Evolutionary conservation across 2,329 filamentous ascomycete genomes (phyloP).

Genomic region (Neurospora sp.): DNA sequence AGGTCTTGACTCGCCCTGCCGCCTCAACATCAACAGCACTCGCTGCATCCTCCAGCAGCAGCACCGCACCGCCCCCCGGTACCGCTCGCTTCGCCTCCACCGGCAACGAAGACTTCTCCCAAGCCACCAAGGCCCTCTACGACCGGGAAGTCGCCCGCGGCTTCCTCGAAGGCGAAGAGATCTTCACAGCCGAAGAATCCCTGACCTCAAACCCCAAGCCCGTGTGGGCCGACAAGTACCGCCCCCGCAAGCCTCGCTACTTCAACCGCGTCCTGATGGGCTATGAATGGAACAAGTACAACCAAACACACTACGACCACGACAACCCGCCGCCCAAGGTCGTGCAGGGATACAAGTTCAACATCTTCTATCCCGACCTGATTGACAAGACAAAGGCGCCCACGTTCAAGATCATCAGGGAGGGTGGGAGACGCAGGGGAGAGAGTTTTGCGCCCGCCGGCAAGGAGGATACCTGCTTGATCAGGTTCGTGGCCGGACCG

Average conservation of each 20-base stretch:
- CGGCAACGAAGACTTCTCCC: constrained; percentile 70
- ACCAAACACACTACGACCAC: constrained; percentile 98
- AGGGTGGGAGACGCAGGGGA: constrained; percentile 78
- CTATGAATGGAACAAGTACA: constrained; percentile 99
- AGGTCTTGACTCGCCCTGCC: neutral
- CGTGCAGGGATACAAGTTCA: constrained; percentile 98
- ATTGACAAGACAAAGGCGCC: constrained; percentile 92
- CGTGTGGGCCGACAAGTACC: constrained; percentile 75
- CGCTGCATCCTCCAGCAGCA: constrained; percentile 16
- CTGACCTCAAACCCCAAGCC: constrained; percentile 55
- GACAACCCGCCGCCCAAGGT: constrained; percentile 97
- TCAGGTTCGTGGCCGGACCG: constrained; percentile 88
- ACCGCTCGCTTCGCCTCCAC: constrained; percentile 60
- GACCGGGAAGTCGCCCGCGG: constrained; percentile 88
- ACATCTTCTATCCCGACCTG: constrained; percentile 96
- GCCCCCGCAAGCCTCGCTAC: constrained; percentile 85
- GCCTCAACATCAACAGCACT: constrained; percentile 4
- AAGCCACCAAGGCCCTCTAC: constrained; percentile 79
- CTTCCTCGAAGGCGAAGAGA: constrained; percentile 87
- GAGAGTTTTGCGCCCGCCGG: constrained; percentile 90
- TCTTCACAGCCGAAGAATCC: constrained; percentile 83
- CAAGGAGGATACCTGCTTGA: constrained; percentile 93
- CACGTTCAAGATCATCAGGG: constrained; percentile 90
- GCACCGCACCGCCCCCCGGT: constrained; percentile 37
- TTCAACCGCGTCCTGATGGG: constrained; percentile 99